Base-by-base conservation (phyloP, 1,284 basidiomycete genomes). In the Xerocomus minutiporus region DNA sequence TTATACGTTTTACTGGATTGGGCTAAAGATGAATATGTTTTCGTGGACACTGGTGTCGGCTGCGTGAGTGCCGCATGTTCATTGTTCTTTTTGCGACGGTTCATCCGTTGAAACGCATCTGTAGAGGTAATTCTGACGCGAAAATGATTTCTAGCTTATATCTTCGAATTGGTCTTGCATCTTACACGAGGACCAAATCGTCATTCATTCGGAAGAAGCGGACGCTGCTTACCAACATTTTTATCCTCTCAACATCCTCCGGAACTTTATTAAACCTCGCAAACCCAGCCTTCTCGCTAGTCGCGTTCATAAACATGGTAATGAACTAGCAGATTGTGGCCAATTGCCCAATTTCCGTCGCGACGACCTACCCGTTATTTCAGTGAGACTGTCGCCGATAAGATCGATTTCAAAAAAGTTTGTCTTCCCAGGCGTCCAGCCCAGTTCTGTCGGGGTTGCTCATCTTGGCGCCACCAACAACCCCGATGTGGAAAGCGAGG, bases 161-260 rank as follows among this genome's bases (percentile, higher is more conserved):
- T 80, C 81, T 20, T 82, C 83, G 11, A 86, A 87, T 55, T 88
- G 86, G 86, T 86, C 84, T 29, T 88, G 85, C 61, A 86, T 87
- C 43, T 68, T 87, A 13, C 69, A 75, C 59, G 67, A 77, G 35
- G 71, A 76, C 41, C 77, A 84, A 54, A 82, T 88, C 51, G 83
- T 86, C 32, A 84, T 88, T 31, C 86, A 88, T 60, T 83, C 79
- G 34, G 85, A 88, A 69, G 82, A 64, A 56, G 65, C 63, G 26
- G 66, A 64, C 5, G 63, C 65, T 8, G 64, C 64, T 1, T 71
- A 56, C 40, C 69, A 68, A 48, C 68, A 68, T 46, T 68, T 68
- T 46, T 68, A 68, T 51, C 69, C 69, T 4, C 63, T 68, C 29
- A 56, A n/a, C 23, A 49, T 60, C 40, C 67, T 68, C 26, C 62